Evolutionary conservation across 106 monocot species (phyloP).

Genomic region (Allium cepa): DNA sequence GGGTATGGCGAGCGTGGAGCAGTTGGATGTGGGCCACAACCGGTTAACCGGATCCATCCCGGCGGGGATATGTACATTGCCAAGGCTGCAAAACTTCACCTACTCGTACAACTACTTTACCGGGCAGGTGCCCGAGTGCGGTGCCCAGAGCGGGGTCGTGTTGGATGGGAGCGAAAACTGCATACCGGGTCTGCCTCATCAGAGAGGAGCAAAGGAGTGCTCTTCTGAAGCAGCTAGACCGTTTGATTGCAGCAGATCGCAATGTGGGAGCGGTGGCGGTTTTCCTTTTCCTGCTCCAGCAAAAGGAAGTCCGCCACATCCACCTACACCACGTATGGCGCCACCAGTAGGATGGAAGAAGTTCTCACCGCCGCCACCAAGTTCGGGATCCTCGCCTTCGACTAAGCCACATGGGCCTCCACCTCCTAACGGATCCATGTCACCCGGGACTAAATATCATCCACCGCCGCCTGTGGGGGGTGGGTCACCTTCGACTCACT

Average conservation of each 20-base stretch:
- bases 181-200: constrained; percentile 24
- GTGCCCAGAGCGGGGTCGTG: not conserved
- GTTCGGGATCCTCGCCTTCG: not conserved
- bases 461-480: constrained; percentile 1
- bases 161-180: constrained; percentile 41
- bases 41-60: constrained; percentile 31
- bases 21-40: constrained; percentile 60
- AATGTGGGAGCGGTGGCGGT: constrained; percentile 3
- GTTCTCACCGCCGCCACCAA: not conserved
- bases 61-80: constrained; percentile 25
- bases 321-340: not conserved
- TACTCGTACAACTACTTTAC: constrained; percentile 62
- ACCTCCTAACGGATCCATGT: not conserved
- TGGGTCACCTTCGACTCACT: constrained; percentile 1
- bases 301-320: not conserved
- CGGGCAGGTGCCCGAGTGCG: constrained; percentile 22
- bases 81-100: constrained; percentile 49
- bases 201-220: constrained; percentile 11
- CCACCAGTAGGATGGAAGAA: not conserved
- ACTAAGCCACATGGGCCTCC: not conserved
- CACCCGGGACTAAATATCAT: not conserved
- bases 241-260: constrained; percentile 11
- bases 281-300: constrained; percentile 11
- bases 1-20: constrained; percentile 28
- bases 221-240: not conserved